Conservation (phyloP, 2,329 filamentous ascomycete species). For the Diaporthe sp. region DNA sequence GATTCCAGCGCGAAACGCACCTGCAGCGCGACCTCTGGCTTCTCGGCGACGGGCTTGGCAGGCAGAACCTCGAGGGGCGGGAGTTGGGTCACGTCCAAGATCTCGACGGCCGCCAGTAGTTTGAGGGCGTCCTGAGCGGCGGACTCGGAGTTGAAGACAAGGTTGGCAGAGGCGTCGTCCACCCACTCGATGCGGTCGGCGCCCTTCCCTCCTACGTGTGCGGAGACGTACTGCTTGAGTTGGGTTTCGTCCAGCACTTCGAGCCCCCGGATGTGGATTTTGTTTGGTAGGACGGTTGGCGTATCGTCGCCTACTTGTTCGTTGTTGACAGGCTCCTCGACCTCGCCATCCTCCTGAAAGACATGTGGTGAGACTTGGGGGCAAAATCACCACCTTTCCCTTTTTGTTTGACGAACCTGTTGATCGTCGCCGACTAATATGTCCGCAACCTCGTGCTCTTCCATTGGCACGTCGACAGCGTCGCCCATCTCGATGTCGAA, state of each 20-base stretch:
- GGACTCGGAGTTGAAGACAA: constrained; percentile 76
- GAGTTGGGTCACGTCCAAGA: constrained; percentile 67
- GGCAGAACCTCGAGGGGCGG: constrained; percentile 74
- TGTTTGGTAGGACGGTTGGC: constrained; percentile 62
- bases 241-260: constrained; percentile 85
- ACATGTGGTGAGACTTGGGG: constrained; percentile 28
- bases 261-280: constrained; percentile 87
- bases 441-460: constrained; percentile 50
- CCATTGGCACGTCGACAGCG: constrained; percentile 58
- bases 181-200: constrained; percentile 89
- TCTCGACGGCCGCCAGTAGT: constrained; percentile 65
- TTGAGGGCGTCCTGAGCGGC: constrained; percentile 67
- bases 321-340: constrained; percentile 50
- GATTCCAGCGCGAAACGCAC: constrained; percentile 80
- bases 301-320: constrained; percentile 46
- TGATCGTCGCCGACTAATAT: constrained; percentile 47
- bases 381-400: too few relatives aligned
- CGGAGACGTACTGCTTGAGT: constrained; percentile 79
- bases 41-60: constrained; percentile 77
- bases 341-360: constrained; percentile 56
- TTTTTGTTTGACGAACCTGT: constrained; percentile 43
- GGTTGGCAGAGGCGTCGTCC: constrained; percentile 90
- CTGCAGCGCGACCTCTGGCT: constrained; percentile 77
- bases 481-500: constrained; percentile 81
- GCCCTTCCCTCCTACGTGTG: constrained; percentile 71